Evolutionary conservation across 2,329 filamentous ascomycete species (phyloP).

Genomic region (Ceratocystis eucalypticola): DNA sequence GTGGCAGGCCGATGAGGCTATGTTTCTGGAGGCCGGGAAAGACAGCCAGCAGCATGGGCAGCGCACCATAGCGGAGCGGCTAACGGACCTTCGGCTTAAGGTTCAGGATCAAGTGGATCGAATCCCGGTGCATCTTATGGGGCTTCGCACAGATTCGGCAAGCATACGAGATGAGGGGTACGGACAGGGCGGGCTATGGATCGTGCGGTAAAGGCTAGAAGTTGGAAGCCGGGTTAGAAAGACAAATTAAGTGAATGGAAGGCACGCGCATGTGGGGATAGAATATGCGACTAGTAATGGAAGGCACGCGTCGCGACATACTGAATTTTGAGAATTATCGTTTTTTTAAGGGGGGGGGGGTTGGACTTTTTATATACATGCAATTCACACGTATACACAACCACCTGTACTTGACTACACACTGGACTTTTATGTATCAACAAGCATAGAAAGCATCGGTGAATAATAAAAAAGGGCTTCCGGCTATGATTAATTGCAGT

Average conservation of each 20-base stretch:
- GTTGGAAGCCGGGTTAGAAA: too few species aligned
- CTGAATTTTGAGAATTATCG: too few species aligned
- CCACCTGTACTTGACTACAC: too few species aligned
- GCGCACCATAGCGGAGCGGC: slow-evolving; percentile 32
- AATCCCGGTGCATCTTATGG: slow-evolving; percentile 45
- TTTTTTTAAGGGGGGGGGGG: too few species aligned
- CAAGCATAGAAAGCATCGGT: too few species aligned
- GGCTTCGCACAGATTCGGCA: slow-evolving; percentile 39
- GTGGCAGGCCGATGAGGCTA: slow-evolving; percentile 33
- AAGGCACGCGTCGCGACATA: too few species aligned
- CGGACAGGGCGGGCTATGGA: slow-evolving; percentile 38
- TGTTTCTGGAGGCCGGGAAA: slow-evolving; percentile 27
- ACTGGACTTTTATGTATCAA: too few species aligned
- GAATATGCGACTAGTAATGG: too few species aligned
- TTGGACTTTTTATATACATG: too few species aligned
- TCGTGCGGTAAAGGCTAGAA: slow-evolving; percentile 21
- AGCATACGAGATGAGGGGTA: slow-evolving; percentile 36
- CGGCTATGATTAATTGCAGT: neutral
- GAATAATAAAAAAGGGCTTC: too few species aligned
- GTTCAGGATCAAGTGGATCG: slow-evolving; percentile 43
- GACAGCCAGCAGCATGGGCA: slow-evolving; percentile 28
- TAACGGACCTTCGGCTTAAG: slow-evolving; percentile 35
- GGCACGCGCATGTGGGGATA: neutral
- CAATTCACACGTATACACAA: too few species aligned
- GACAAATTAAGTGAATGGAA: neutral